These are phyloP conservation scores for Schwanniomyces polymorphus DNA, from an alignment of 805 yeast species.

Conservation along the genomic window DNA sequence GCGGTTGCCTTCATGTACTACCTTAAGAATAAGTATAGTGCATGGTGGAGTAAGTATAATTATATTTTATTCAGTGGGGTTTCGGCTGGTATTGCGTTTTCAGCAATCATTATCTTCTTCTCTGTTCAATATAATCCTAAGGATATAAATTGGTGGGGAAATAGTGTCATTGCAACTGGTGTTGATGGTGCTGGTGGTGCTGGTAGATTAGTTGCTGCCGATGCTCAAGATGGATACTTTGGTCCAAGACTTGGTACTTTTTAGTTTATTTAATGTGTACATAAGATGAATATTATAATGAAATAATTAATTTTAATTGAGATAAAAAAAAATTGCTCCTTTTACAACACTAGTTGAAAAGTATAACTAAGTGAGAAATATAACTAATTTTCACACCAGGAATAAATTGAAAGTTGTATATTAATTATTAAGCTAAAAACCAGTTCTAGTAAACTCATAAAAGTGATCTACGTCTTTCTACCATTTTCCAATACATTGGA, in stretches of 20 bases:
- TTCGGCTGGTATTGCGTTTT: conserved; percentile 45
- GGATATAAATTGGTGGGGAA: conserved; percentile 65
- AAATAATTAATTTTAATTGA: neutral
- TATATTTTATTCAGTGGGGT: conserved; percentile 46
- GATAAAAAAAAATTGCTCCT: neutral
- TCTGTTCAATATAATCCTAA: conserved; percentile 14
- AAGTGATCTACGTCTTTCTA: conserved; percentile 13
- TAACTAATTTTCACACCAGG: too few species aligned
- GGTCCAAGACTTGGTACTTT: conserved; percentile 28
- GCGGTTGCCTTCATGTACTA: conserved; percentile 34
- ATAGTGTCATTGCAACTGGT: conserved; percentile 30
- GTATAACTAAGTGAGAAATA: too few species aligned
- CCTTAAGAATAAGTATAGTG: conserved; percentile 40
- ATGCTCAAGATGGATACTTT: conserved; percentile 31
- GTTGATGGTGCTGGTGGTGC: conserved; percentile 6
- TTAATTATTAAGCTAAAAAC: neutral
- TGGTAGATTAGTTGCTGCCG: conserved; percentile 15
- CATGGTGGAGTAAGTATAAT: conserved; percentile 47
- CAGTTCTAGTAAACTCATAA: neutral
- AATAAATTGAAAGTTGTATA: too few species aligned
- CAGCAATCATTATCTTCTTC: conserved; percentile 39
- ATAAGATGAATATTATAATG: neutral
- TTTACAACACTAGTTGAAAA: too few species aligned
- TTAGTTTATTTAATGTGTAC: neutral
- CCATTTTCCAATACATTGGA: conserved; percentile 32